phyloP scores from a whole-genome alignment of 2,329 filamentous ascomycete species.

The Verticillium dahliae region DNA sequence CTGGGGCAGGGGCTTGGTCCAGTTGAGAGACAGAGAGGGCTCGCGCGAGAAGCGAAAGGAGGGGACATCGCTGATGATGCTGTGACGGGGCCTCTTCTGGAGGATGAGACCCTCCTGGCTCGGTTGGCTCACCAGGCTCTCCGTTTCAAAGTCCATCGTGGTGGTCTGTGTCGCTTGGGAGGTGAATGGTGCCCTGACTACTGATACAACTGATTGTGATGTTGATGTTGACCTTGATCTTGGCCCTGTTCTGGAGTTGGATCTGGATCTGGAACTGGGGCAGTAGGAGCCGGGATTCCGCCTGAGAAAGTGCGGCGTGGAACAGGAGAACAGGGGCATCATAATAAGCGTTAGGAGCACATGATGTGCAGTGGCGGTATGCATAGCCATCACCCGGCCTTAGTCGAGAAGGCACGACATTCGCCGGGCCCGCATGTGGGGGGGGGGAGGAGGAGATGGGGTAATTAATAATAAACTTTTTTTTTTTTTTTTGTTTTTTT shows the following conservation, averaged over 20 bases:
- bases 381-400: background rate
- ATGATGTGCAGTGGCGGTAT: background rate
- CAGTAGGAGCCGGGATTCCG: background rate
- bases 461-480: no score
- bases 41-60: background rate
- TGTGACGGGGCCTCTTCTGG: background rate
- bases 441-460: no score
- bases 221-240: no score
- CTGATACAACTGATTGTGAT: background rate
- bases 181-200: background rate
- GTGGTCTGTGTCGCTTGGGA: background rate
- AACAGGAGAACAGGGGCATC: background rate
- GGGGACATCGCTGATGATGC: background rate
- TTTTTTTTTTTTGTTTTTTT: no score
- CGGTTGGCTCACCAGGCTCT: background rate
- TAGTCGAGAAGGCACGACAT: background rate
- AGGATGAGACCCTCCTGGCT: constrained; percentile 1
- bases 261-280: background rate
- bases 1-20: constrained; percentile 13
- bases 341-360: background rate
- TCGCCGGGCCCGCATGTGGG: no score
- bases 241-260: background rate
- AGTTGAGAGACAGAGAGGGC: constrained; percentile 9
- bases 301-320: background rate
- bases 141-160: background rate